Percentiles rank a stretch among this genome's conserved stretches.
phyloP scores from a whole-genome alignment of 345 rosid genomes.

The Populus ilicifolia region DNA sequence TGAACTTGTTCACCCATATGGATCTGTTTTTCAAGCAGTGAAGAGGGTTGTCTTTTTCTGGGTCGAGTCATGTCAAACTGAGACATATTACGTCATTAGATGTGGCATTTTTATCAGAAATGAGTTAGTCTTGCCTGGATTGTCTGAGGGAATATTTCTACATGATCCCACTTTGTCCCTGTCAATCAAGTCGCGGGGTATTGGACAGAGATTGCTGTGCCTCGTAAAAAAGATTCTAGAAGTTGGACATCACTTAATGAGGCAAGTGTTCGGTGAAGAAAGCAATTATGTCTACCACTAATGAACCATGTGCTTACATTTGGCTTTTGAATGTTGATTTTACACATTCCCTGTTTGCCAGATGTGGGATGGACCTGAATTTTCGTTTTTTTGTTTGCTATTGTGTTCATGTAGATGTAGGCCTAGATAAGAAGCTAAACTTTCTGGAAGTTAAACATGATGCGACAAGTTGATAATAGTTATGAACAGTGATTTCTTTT shows the following conservation, averaged over 20 bases:
- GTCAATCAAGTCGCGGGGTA: slow-evolving; percentile 33
- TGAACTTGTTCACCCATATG: not conserved
- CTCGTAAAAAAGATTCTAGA: slow-evolving; percentile 25
- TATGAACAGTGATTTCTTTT: not conserved
- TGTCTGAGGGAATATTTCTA: slow-evolving; percentile 43
- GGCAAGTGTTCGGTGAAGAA: slow-evolving; percentile 19
- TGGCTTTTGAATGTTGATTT: not conserved
- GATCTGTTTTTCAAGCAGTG: not conserved
- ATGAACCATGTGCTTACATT: slow-evolving; percentile 6
- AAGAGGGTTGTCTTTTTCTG: not conserved
- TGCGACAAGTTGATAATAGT: not conserved
- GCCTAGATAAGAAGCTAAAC: not conserved
- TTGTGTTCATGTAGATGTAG: not conserved
- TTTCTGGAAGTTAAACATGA: not conserved
- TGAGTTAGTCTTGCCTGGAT: slow-evolving; percentile 24
- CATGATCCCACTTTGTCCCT: slow-evolving; percentile 33
- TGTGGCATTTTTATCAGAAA: slow-evolving; percentile 10
- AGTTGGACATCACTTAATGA: slow-evolving; percentile 22
- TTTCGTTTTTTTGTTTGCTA: not conserved
- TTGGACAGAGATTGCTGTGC: slow-evolving; percentile 28
- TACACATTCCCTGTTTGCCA: not conserved
- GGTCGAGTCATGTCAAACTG: slow-evolving; percentile 16
- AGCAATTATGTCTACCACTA: slow-evolving; percentile 21
- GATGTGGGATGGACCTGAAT: not conserved
- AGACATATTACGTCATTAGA: not conserved